Evolutionary conservation across 2,329 filamentous ascomycete genomes (phyloP), one percentile per base, ranked within the genome.

Genomic region (Metarhizium sp.): DNA sequence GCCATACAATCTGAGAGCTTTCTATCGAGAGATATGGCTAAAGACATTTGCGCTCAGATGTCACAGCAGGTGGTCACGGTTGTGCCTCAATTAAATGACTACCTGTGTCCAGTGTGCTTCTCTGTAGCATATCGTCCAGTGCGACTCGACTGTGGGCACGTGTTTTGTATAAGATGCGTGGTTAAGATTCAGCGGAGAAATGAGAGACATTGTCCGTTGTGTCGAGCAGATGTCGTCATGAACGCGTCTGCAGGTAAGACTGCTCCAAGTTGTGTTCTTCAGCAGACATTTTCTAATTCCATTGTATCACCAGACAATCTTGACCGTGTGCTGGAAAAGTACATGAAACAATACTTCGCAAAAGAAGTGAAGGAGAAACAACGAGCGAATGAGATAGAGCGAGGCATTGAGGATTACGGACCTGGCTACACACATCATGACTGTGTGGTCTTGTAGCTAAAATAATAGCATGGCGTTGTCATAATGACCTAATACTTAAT

Each of bases 81-180:
- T 48, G 85, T 95, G 6, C 90, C 90, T 0, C 88, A 91, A 63
- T 71, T 94, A n/a, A 85, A 90, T 64, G 90, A 95, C 70, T 92
- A 91, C 70, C 76, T 85, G 8, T 95, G 90, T 63, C 89, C 90
- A 1, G 83, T 94, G 57, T 94, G 90, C 71, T 85, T 86, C 62
- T 81, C 80, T 47, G 82, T 95, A 56, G 83, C 86, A n/a, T 94
- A 87, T 76, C 82, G 88, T 62, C 90, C 90, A 0, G 82, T 95
- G n/a, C 81, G 85, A 29, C 75, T 95, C 38, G 78, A 79, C 14
- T 95, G 90, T 68, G 73, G 79, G 32, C 89, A 94, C 61, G 73
- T 92, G 14, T 92, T 92, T 65, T 95, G 90, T 72, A 92, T 94
- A 55, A 79, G 88, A 2, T 95, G 90, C 66, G 78, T 92, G 51